phyloP scores from a whole-genome alignment of 371 early-diverging fungal genomes.

The Mucor lusitanicus region DNA sequence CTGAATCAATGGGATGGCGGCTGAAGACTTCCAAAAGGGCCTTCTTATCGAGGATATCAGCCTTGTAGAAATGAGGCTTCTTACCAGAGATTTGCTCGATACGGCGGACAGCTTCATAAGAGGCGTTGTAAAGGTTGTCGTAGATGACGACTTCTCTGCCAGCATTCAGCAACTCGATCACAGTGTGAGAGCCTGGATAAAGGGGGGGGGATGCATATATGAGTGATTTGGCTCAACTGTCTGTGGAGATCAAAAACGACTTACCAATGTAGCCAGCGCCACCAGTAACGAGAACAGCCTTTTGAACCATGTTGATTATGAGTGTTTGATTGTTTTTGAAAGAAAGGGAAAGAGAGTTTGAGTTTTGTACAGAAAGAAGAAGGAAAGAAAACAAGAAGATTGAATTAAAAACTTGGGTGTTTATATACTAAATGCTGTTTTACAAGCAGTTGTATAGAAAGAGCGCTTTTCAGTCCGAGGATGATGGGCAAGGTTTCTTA shows the following conservation, averaged over 20 bases:
- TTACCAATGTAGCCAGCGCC: slow-evolving; percentile 62
- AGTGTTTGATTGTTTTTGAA: not conserved
- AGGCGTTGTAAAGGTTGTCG: slow-evolving; percentile 84
- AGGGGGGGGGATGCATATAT: slow-evolving; percentile 23
- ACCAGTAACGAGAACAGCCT: slow-evolving; percentile 52
- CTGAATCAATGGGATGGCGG: slow-evolving; percentile 62
- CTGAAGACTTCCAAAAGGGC: slow-evolving; percentile 68
- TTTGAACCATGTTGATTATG: slow-evolving; percentile 22
- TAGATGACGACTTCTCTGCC: slow-evolving; percentile 77
- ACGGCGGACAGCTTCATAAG: slow-evolving; percentile 68
- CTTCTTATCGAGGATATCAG: slow-evolving; percentile 68
- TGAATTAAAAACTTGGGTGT: not conserved
- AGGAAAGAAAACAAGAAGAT: not conserved
- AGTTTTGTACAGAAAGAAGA: not conserved
- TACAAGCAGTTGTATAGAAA: not conserved
- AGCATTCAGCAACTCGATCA: slow-evolving; percentile 75
- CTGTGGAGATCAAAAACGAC: not conserved
- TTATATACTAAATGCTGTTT: not conserved
- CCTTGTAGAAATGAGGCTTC: slow-evolving; percentile 67
- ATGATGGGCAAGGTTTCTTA: slow-evolving; percentile 6
- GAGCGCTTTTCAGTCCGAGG: slow-evolving; percentile 2
- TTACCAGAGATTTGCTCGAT: slow-evolving; percentile 65
- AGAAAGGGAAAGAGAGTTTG: not conserved
- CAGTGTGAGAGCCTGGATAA: slow-evolving; percentile 94
- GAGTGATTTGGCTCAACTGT: not conserved